Evolutionary conservation across 2,329 filamentous ascomycete genomes (phyloP), one percentile per base, ranked within the genome.

Genomic region (Ceratocystis variospora): DNA sequence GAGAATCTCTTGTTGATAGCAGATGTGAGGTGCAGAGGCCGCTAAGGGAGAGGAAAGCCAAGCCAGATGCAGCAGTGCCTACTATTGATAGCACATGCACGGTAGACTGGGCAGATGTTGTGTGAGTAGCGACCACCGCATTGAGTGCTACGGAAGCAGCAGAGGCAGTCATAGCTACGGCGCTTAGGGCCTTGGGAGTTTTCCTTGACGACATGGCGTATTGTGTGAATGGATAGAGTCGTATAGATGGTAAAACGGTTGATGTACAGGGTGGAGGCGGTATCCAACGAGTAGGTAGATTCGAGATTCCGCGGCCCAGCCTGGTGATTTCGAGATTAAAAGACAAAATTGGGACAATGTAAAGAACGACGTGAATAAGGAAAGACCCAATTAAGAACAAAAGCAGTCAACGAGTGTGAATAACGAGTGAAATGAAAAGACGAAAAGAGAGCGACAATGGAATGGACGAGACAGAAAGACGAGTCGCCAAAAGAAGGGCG

Each of bases 21-120:
- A 66, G 12, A 50, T 66, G 63, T 15, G 63, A 61, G 33, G 64
- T 19, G 12, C 53, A 46, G 31, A 68, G 61, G 37, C 64, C 64
- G 31, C 63, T 37, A 6, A 68, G 50, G 12, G 63, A 66, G 5
- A 64, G 17, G 6, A 65, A n/a, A 6, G 67, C 66, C 22, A 64
- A 33, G 41, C 67, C 64, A 19, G 67, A 68, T 33, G 65, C 63
- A 12, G 28, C 61, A 7, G 63, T 62, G 55, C 61, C 61, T n/a
- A 44, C 63, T 31, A 68, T 41, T 44, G 67, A 61, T 15, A 66
- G 46, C n/a, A 63, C 55, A 55, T 68, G 67, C n/a, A 68, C 63
- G 31, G 64, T 50, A 25, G 59, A 46, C 10, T 59, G 64, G 45
- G 64, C 64, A 25, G 67, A 63, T 15, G 67, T 61, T 28, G 66